Conservation (phyloP, 2,329 filamentous ascomycete genomes). For the Colletotrichum neosansevieriae region DNA sequence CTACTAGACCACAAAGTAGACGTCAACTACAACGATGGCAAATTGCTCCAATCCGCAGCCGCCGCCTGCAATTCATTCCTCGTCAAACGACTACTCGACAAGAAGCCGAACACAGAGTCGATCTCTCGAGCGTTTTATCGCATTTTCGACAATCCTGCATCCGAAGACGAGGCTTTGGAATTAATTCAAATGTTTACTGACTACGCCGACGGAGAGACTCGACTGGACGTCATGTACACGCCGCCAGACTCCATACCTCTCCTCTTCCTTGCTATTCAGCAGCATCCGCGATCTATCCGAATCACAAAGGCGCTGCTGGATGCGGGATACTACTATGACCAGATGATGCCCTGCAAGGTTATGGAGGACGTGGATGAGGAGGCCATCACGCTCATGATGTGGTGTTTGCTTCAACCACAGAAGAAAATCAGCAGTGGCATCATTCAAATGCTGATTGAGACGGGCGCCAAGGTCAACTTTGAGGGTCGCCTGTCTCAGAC, state of each 20-base stretch:
- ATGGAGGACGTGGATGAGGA: conserved; percentile 64
- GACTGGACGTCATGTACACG: conserved; percentile 63
- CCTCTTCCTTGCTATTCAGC: conserved; percentile 64
- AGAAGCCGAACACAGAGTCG: conserved; percentile 62
- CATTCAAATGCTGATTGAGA: conserved; percentile 67
- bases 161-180: conserved; percentile 63
- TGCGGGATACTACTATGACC: conserved; percentile 71
- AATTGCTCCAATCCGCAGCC: conserved; percentile 66
- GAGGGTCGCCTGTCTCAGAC: conserved; percentile 63
- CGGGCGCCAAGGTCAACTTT: conserved; percentile 68
- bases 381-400: conserved; percentile 67
- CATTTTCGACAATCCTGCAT: conserved; percentile 64
- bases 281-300: conserved; percentile 65
- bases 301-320: conserved; percentile 67
- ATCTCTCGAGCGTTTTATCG: conserved; percentile 67
- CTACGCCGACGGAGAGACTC: conserved; percentile 59
- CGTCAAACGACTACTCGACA: conserved; percentile 62
- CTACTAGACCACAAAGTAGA: conserved; percentile 57
- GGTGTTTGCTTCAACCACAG: conserved; percentile 72
- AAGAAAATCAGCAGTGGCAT: conserved; percentile 71
- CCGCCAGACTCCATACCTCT: conserved; percentile 59
- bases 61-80: conserved; percentile 63
- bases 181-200: conserved; percentile 65
- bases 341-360: conserved; percentile 58
- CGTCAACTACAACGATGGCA: conserved; percentile 61